Conservation (phyloP, 345 rosid species). For the Sonneratia caseolaris region DNA sequence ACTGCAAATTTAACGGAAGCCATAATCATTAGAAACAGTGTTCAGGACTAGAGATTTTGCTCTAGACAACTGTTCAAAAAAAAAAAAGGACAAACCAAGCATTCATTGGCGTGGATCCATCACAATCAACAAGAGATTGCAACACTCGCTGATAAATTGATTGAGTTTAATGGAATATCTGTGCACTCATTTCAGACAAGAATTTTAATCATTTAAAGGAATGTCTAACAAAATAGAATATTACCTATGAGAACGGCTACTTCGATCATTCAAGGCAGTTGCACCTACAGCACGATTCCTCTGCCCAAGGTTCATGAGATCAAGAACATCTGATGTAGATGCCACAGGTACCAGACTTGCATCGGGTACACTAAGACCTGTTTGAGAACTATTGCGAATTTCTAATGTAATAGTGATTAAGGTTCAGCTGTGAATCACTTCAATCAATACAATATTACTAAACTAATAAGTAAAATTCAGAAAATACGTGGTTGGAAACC, state of each 20-base stretch:
- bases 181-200: no score
- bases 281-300: constrained; percentile 87
- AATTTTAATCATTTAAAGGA: no score
- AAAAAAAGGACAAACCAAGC: not conserved
- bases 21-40: not conserved
- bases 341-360: constrained; percentile 76
- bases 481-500: not conserved
- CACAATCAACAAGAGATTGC: not conserved
- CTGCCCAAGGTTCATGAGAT: constrained; percentile 83
- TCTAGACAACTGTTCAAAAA: not conserved
- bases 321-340: constrained; percentile 76
- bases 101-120: not conserved
- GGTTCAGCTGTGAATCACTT: not conserved
- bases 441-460: no score
- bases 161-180: no score
- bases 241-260: constrained; percentile 98
- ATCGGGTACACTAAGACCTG: constrained; percentile 88
- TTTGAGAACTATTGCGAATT: constrained; percentile 83
- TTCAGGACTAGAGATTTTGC: not conserved
- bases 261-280: constrained; percentile 90
- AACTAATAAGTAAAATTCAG: not conserved
- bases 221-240: not conserved
- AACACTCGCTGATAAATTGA: no score
- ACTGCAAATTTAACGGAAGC: constrained; percentile 32
- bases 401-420: constrained; percentile 50